Conservation (phyloP, 805 yeast species). For the Schwanniomyces occidentalis region DNA sequence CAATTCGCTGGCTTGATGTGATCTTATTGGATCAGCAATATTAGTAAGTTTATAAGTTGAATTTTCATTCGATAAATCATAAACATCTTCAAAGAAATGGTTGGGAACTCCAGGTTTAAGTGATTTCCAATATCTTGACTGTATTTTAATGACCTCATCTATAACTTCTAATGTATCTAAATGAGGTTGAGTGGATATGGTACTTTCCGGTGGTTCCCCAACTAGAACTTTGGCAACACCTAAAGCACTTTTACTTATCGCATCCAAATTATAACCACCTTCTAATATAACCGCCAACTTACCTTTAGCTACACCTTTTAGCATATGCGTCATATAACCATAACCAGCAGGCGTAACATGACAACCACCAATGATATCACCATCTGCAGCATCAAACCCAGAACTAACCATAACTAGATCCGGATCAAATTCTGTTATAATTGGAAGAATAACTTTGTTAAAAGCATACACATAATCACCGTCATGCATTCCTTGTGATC, state of each 20-base stretch:
- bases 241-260: slow-evolving; percentile 86
- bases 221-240: slow-evolving; percentile 88
- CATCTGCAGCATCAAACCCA: slow-evolving; percentile 98
- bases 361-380: slow-evolving; percentile 95
- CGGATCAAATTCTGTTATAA: slow-evolving; percentile 85
- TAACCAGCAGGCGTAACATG: slow-evolving; percentile 95
- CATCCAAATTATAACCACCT: slow-evolving; percentile 94
- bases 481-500: slow-evolving; percentile 86
- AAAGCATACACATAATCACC: slow-evolving; percentile 95
- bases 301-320: slow-evolving; percentile 86
- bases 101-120: slow-evolving; percentile 65
- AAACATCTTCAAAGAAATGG: slow-evolving; percentile 39
- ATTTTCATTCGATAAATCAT: slow-evolving; percentile 31
- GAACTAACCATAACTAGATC: slow-evolving; percentile 91
- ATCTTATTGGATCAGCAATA: slow-evolving; percentile 74
- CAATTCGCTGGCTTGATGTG: slow-evolving; percentile 62
- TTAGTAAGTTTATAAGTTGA: slow-evolving; percentile 39
- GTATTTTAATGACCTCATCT: slow-evolving; percentile 76
- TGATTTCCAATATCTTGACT: slow-evolving; percentile 85
- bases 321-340: slow-evolving; percentile 92
- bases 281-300: slow-evolving; percentile 86
- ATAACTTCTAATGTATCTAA: slow-evolving; percentile 77
- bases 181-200: slow-evolving; percentile 65
- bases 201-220: slow-evolving; percentile 92
- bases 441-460: slow-evolving; percentile 80